phyloP scores from a whole-genome alignment of 73 alveolate species.

The Tetrahymena elliotti region DNA sequence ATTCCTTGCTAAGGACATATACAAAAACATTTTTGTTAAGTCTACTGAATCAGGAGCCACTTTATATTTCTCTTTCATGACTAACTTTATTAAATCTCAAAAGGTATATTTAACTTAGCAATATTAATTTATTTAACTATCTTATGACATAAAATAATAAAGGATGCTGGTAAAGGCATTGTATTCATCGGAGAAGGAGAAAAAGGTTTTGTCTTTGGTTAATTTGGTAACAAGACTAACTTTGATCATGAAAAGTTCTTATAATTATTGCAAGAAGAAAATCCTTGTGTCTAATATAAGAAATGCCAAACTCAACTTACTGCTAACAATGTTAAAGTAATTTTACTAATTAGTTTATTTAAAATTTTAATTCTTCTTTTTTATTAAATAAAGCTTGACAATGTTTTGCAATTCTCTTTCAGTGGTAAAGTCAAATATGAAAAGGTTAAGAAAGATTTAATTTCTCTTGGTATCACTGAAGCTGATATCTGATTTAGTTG shows the following conservation, averaged over 20 bases:
- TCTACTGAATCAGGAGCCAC: constrained; percentile 67
- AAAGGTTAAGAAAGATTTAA: not conserved
- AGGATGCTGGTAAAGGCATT: not conserved
- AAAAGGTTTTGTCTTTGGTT: not conserved
- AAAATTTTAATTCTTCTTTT: not conserved
- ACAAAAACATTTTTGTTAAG: constrained; percentile 7
- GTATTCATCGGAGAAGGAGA: not conserved
- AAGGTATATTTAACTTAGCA: not conserved
- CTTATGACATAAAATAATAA: not conserved
- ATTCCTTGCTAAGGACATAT: constrained; percentile 14
- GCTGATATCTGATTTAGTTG: not conserved
- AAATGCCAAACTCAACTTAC: not conserved
- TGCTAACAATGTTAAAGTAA: not conserved
- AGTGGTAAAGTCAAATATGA: not conserved
- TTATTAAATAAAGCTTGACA: not conserved
- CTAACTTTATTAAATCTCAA: not conserved
- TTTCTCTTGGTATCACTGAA: not conserved
- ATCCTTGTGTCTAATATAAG: not conserved
- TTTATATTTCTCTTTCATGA: constrained; percentile 57
- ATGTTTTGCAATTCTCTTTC: not conserved
- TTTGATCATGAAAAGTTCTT: not conserved
- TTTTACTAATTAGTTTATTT: not conserved
- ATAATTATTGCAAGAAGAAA: not conserved
- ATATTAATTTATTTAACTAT: not conserved
- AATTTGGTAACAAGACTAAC: not conserved